Evolutionary conservation across 1,284 basidiomycete species (phyloP), one percentile per base, ranked within the genome.

Genomic region (Cutaneotrichosporon sp.): DNA sequence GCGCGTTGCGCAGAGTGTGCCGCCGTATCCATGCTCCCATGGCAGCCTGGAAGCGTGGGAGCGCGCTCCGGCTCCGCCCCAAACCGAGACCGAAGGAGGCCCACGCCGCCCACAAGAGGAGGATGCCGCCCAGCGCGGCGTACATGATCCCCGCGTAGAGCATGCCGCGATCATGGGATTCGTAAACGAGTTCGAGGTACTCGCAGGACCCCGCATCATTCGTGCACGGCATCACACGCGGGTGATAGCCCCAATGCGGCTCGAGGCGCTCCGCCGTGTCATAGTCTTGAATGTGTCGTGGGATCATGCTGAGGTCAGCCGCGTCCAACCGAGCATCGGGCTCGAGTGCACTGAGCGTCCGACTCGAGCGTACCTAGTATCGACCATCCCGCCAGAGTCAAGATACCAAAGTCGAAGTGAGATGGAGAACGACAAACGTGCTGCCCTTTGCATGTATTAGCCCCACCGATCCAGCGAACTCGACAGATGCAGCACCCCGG

Each of bases 221-320:
- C 13, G 67, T 70, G 56, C 72, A 74, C n/a, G 72, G 72, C 49
- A 71, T 54, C 0, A 65, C 67, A 27, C 72, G 65, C 43, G 65
- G 65, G 38, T 60, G 60, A 50, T 74, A 74, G 16, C 72, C 72
- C 72, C 72, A 74, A 51, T 74, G 72, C 24, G 67, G 69, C 60
- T 70, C 66, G 13, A 70, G 49, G 3, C 49, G n/a, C 8, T 60
- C 22, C 0, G 66, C 70, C 8, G 62, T 46, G 25, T 51, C 52
- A 46, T 61, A 68, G 59, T 72, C 60, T 58, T 74, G 71, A 33
- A 74, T 74, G 47, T 74, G 72, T 38, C 68, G 60, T 3, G 46
- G 49, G 14, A 22, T 24, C 46, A 47, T 16, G 36, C 36, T 38
- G 36, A 5, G 11, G 36, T 38, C 16, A n/a, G 18, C 14, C 29